Base-by-base conservation (phyloP, 2,329 filamentous ascomycete species). In the Ceratocystis ficicola region DNA sequence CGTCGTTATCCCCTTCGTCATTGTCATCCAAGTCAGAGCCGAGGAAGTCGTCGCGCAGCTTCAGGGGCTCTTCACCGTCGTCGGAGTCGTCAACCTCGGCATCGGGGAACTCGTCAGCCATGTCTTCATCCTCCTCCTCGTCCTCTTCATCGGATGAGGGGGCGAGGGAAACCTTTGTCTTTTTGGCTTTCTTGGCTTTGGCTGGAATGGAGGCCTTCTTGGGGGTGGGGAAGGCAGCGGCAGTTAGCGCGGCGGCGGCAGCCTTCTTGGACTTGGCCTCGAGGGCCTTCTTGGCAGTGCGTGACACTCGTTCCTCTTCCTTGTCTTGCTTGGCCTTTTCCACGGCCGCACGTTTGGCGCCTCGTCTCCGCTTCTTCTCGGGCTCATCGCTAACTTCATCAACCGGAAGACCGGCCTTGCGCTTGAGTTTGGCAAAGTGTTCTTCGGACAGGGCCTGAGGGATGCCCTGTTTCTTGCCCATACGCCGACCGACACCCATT, bases 401-500 rank as follows among this genome's bases (percentile, higher is more conserved):
- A 70, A 85, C 86, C 50, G 85, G 84, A 71, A 89, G 80, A 68
- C 83, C 85, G 68, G 85, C 85, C 80, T 97, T 97, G 74, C 92
- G 85, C 83, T 97, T 96, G 68, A 87, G 76, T 73, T 86, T 90
- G 63, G 86, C 86, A 72, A 87, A 86, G 72, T 88, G 84, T 70
- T 85, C 83, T 73, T 96, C 90, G 70, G 94, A 90, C 70, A 96
- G 82, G 70, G 88, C 82, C 72, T 88, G 84, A 65, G 94, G 94
- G 70, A 87, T 81, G 66, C 91, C 93, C 83, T 97, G 94, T 78
- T 96, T 96, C 76, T 90, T 94, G 76, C 92, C 89, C 87, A 96
- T 95, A 72, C 92, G 90, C 75, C 91, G 88, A 75, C 91, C 89
- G 69, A 86, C 84, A 80, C 90, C 92, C 92, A 96, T 96, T 73